Percentiles rank a stretch among this genome's conserved stretches.
phyloP scores from a whole-genome alignment of 2,329 filamentous ascomycete genomes.

The Aspergillus spinulosporus region DNA sequence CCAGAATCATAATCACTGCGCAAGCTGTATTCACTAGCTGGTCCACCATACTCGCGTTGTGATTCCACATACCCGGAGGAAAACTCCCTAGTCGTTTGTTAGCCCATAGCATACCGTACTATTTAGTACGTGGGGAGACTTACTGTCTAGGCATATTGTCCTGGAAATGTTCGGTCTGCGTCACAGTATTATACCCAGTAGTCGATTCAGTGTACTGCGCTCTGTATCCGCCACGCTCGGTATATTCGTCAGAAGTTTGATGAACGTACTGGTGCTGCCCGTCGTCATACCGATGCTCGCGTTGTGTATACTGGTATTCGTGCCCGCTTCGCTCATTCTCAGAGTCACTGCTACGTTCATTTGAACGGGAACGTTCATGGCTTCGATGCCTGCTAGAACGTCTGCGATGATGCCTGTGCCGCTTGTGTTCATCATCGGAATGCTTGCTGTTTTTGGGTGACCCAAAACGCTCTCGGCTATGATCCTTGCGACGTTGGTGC shows the following conservation, averaged over 20 bases:
- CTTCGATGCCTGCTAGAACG: constrained; percentile 4
- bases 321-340: neutral
- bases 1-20: constrained; percentile 18
- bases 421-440: constrained; percentile 5
- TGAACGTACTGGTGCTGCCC: neutral
- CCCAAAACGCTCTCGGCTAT: constrained; percentile 10
- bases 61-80: constrained; percentile 26
- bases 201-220: constrained; percentile 15
- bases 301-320: constrained; percentile 2
- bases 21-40: constrained; percentile 16
- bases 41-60: constrained; percentile 20
- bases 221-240: constrained; percentile 10
- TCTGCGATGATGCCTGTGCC: constrained; percentile 1
- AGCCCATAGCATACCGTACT: no score
- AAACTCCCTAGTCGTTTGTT: constrained; percentile 1
- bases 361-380: constrained; percentile 7
- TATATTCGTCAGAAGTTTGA: constrained; percentile 8
- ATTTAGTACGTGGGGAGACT: constrained; percentile 14
- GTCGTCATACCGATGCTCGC: constrained; percentile 2
- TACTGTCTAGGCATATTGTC: constrained; percentile 24
- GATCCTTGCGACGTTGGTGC: constrained; percentile 17
- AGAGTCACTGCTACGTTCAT: constrained; percentile 2
- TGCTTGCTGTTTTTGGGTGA: constrained; percentile 1
- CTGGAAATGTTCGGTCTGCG: constrained; percentile 20
- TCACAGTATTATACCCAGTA: constrained; percentile 22